Conservation (phyloP, 2,329 filamentous ascomycete species). For the Aspergillus phoenicis region DNA sequence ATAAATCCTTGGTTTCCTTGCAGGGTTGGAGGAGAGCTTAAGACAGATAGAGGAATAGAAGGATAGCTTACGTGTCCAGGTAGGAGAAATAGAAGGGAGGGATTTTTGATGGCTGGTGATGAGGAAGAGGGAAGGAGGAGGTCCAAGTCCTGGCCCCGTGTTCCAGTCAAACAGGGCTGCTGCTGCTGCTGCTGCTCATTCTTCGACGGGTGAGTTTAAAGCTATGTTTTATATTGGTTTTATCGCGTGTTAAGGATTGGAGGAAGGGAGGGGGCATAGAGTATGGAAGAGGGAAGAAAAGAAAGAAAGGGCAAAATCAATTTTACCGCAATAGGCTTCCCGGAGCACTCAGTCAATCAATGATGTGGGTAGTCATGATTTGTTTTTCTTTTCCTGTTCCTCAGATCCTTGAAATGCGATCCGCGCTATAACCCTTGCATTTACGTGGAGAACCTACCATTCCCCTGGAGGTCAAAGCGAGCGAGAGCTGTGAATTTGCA, state of each 20-base stretch:
- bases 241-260: background rate
- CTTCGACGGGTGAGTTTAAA: background rate
- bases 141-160: background rate
- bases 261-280: background rate
- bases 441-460: background rate
- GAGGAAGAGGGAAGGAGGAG: background rate
- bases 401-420: constrained; percentile 17
- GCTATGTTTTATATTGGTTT: constrained; percentile 2
- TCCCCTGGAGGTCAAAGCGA: constrained; percentile 13
- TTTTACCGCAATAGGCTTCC: background rate
- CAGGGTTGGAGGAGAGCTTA: background rate
- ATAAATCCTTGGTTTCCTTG: background rate
- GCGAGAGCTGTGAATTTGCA: constrained; percentile 13
- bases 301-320: background rate
- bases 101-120: background rate
- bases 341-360: background rate
- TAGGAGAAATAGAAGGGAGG: background rate
- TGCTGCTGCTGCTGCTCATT: background rate
- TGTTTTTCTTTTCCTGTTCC: background rate
- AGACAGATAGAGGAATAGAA: too few relatives aligned
- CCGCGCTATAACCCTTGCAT: constrained; percentile 23
- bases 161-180: background rate
- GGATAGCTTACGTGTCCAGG: background rate
- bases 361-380: too few relatives aligned
- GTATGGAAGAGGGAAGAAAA: background rate